Percentiles rank a stretch among this genome's conserved stretches.
These are phyloP conservation scores for Mycena albidolilacea DNA, from an alignment of 768 basidiomycete genomes.

Conservation along the genomic window DNA sequence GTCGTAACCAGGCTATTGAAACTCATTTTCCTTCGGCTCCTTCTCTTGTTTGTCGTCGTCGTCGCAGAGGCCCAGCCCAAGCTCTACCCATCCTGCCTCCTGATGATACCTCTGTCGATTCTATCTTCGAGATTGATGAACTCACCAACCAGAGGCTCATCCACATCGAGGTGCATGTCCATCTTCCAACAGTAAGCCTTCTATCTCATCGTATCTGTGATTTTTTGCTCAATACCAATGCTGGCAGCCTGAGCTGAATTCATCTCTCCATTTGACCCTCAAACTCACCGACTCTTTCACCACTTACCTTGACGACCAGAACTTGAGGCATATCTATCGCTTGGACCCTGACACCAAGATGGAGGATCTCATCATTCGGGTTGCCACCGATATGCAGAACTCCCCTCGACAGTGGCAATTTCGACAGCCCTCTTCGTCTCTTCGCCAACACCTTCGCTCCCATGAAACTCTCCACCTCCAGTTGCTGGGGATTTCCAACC, in stretches of 20 bases:
- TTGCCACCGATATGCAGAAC: no score
- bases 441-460: no score
- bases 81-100: neutral
- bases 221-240: no score
- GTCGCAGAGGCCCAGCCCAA: neutral
- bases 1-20: neutral
- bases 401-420: neutral
- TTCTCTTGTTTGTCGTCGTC: neutral
- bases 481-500: neutral
- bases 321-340: neutral
- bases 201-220: no score
- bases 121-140: neutral
- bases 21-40: neutral
- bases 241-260: no score
- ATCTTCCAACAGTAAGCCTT: no score
- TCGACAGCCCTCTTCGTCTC: neutral
- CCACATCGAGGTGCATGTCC: no score
- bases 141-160: neutral
- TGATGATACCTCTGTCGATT: neutral
- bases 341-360: neutral
- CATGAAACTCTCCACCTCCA: no score
- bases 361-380: neutral
- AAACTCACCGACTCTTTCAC: neutral
- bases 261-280: neutral
- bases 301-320: neutral